Evolutionary conservation across 371 early-diverging fungal species (phyloP), one percentile per base, ranked within the genome.

Genomic region (Mortierella sp.): DNA sequence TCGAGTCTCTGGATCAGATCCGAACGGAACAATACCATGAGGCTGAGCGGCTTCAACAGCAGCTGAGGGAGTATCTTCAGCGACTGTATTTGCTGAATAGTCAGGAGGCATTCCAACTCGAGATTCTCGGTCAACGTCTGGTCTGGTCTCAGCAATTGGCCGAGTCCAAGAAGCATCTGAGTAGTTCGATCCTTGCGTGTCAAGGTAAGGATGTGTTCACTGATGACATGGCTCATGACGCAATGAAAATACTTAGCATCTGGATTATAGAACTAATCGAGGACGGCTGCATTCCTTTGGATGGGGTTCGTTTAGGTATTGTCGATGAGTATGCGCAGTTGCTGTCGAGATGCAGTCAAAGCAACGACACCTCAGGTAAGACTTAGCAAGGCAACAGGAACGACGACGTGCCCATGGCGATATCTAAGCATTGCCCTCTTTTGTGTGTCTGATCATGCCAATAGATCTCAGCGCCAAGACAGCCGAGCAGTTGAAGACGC

Each of bases 81-180:
- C 65, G 54, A 6, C 48, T 76, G 21, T 53, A 57, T 19, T 14
- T 53, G 2, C 39, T 76, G 48, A 64, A 56, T 44, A 60, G 47
- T 19, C 39, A 60, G 23, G 78, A 76, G 32, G 66, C 61, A 0
- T 76, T 76, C 70, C 78, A 76, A 43, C 60, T 76, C 9, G 78
- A 70, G 47, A 76, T 76, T 19, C 53, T 76, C 28, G 78, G 78
- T 7, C 78, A 76, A 47, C 57, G 78, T 8, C 54, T 76, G 8
- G 78, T 76, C 0, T 76, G 78, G 78, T 65, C 78, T 12, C 78
- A 76, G 46, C 78, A 76, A 50, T 50, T 65, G 2, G 49, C 44
- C 0, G 66, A 51, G n/a, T 70, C 78, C 37, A 65, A 65, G 50
- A 27, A 32, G 28, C 53, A 70, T n/a, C 31, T 70, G 1, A 55